Evolutionary conservation across 768 basidiomycete species (phyloP).

Genomic region (Collybiopsis luxurians): DNA sequence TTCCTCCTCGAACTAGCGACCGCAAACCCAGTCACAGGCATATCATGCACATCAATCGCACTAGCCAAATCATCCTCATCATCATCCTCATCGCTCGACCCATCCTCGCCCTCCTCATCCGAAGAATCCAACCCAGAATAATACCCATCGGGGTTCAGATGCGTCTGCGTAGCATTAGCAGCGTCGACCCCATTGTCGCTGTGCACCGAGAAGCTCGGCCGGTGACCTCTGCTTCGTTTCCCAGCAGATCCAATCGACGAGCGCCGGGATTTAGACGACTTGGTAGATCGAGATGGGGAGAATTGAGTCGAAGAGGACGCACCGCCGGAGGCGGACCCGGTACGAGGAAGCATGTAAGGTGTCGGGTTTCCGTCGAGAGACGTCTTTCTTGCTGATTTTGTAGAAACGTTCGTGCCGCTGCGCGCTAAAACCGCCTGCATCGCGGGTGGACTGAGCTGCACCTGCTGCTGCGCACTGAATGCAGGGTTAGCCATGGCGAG

Average conservation of each 20-base stretch:
- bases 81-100: slow-evolving; percentile 20
- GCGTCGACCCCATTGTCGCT: slow-evolving; percentile 24
- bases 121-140: slow-evolving; percentile 36
- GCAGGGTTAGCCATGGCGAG: slow-evolving; percentile 62
- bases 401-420: neutral
- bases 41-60: slow-evolving; percentile 64
- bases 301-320: slow-evolving; percentile 8
- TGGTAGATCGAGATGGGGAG: neutral
- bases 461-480: slow-evolving; percentile 45
- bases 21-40: slow-evolving; percentile 94
- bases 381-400: slow-evolving; percentile 1
- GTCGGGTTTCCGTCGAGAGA: slow-evolving; percentile 2
- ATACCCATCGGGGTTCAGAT: slow-evolving; percentile 33
- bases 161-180: slow-evolving; percentile 16
- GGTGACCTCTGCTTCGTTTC: slow-evolving; percentile 9
- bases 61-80: slow-evolving; percentile 35
- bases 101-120: slow-evolving; percentile 19
- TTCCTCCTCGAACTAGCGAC: slow-evolving; percentile 95
- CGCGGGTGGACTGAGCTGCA: slow-evolving; percentile 31
- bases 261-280: slow-evolving; percentile 6
- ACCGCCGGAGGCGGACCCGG: slow-evolving; percentile 5
- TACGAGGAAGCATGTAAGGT: slow-evolving; percentile 9
- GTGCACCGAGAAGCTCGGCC: slow-evolving; percentile 20
- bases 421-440: neutral
- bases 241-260: slow-evolving; percentile 6